Evolutionary conservation across 2,329 filamentous ascomycete species (phyloP).

Genomic region (Verticillium zaregamsianum): DNA sequence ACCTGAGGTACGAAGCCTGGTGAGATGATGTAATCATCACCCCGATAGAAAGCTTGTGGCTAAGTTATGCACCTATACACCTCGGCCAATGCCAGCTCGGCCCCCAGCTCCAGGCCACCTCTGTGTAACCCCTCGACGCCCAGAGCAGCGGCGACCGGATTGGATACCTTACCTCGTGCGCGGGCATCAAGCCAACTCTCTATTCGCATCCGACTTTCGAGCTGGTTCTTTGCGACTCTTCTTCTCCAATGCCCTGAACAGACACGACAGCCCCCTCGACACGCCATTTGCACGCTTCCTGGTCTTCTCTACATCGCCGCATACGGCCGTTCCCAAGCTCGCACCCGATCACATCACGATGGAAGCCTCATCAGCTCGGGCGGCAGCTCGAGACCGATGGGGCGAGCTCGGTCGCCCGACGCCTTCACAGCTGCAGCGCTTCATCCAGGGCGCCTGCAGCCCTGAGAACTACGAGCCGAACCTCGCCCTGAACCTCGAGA

Average conservation of each 20-base stretch:
- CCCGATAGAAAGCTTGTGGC: background rate
- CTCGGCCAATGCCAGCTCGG: background rate
- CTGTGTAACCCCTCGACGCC: background rate
- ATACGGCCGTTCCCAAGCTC: background rate
- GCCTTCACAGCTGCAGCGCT: conserved; percentile 86
- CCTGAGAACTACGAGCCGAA: conserved; percentile 98
- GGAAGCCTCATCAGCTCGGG: conserved; percentile 94
- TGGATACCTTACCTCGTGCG: background rate
- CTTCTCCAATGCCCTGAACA: background rate
- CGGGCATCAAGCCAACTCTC: background rate
- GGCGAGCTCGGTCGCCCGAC: conserved; percentile 73
- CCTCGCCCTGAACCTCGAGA: conserved; percentile 92
- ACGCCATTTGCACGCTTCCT: background rate
- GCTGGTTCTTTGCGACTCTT: background rate
- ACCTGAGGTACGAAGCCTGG: background rate
- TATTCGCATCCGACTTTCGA: background rate
- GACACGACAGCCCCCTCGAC: background rate
- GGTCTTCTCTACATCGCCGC: background rate
- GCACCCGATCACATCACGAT: conserved; percentile 41
- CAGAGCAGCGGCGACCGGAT: background rate
- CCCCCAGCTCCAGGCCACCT: background rate
- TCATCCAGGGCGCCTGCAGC: conserved; percentile 93
- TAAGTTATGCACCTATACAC: background rate
- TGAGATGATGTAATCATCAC: background rate
- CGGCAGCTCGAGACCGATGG: conserved; percentile 93